Conservation (phyloP, 2,329 filamentous ascomycete species). For the Zalaria sp. region DNA sequence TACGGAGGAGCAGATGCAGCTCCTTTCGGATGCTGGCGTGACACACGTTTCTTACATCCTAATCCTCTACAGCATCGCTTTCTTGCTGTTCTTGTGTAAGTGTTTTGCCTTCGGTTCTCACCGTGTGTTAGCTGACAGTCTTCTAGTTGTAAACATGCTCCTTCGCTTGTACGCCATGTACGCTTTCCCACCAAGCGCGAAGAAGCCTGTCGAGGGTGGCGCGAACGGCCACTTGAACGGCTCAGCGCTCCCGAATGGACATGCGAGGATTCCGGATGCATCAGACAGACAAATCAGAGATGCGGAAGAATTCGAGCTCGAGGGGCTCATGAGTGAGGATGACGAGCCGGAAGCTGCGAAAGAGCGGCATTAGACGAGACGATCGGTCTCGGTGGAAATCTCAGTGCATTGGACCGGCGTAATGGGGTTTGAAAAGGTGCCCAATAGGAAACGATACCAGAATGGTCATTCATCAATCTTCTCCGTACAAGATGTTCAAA, state of each 20-base stretch:
- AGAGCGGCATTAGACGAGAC: background rate
- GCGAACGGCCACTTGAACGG: constrained; percentile 14
- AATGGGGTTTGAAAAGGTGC: too few species aligned
- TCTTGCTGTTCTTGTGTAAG: constrained; percentile 75
- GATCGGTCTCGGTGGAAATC: too few species aligned
- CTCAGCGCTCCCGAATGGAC: constrained; percentile 23
- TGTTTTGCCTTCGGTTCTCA: constrained; percentile 6
- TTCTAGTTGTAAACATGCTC: constrained; percentile 65
- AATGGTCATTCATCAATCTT: too few species aligned
- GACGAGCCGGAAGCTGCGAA: constrained; percentile 37
- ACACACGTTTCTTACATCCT: constrained; percentile 87
- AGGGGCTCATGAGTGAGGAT: constrained; percentile 78
- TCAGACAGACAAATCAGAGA: constrained; percentile 52
- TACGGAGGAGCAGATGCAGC: constrained; percentile 85
- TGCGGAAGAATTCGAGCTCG: constrained; percentile 86
- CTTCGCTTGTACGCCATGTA: constrained; percentile 67
- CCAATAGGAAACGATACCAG: too few species aligned
- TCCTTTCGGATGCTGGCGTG: constrained; percentile 59
- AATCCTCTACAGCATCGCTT: constrained; percentile 80
- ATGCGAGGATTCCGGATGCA: constrained; percentile 24
- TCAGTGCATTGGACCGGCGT: too few species aligned
- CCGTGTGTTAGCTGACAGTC: background rate
- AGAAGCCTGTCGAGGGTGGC: constrained; percentile 21
- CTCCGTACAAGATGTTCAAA: too few species aligned
- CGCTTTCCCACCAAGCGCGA: constrained; percentile 28